phyloP scores from a whole-genome alignment of 495 filamentous ascomycete genomes.

The Thermochaetoides thermophila region DNA sequence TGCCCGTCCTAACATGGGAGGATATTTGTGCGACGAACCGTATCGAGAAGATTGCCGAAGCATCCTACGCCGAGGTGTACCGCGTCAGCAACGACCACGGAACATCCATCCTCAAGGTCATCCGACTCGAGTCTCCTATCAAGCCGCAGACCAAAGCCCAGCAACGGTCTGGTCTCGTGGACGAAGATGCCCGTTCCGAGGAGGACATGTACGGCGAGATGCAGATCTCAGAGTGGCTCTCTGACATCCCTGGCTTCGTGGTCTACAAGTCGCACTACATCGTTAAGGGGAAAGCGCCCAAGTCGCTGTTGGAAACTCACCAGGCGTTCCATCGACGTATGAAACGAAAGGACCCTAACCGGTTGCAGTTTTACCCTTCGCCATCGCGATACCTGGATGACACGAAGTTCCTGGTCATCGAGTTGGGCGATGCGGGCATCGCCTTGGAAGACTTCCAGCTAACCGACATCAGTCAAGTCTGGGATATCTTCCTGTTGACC shows the following conservation, averaged over 20 bases:
- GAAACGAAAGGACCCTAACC: constrained; percentile 42
- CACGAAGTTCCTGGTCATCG: constrained; percentile 67
- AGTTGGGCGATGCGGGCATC: constrained; percentile 74
- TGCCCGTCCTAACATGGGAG: constrained; percentile 33
- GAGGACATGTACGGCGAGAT: constrained; percentile 42
- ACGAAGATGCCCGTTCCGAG: constrained; percentile 33
- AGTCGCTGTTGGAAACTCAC: constrained; percentile 47
- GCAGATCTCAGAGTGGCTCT: constrained; percentile 58
- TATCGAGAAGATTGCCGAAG: constrained; percentile 53
- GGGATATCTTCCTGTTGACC: constrained; percentile 77
- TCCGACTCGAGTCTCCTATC: constrained; percentile 34
- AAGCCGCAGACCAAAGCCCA: constrained; percentile 30
- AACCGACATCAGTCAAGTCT: constrained; percentile 43
- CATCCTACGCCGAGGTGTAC: constrained; percentile 55
- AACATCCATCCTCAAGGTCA: constrained; percentile 38
- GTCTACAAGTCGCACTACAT: constrained; percentile 69
- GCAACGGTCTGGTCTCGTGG: constrained; percentile 30
- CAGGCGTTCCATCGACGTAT: constrained; percentile 44
- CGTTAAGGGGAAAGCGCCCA: constrained; percentile 52
- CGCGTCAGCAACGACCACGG: constrained; percentile 36
- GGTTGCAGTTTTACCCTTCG: constrained; percentile 50
- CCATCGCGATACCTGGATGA: constrained; percentile 43
- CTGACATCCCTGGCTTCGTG: constrained; percentile 78
- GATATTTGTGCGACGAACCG: constrained; percentile 33
- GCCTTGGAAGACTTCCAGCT: constrained; percentile 54